Base-by-base conservation (phyloP, 1,284 basidiomycete species). In the Mycena sp. region DNA sequence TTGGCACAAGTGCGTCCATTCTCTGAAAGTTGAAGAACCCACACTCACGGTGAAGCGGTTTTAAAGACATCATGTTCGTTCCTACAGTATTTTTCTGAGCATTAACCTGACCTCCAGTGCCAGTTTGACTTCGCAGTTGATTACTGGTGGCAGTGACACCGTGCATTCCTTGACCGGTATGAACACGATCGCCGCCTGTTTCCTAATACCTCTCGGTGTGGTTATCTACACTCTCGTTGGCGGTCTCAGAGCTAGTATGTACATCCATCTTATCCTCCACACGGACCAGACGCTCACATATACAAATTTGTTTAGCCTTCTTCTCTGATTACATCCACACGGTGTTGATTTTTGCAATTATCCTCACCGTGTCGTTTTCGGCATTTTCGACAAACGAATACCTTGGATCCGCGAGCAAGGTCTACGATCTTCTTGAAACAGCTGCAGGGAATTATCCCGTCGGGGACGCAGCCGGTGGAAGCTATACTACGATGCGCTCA, bases 111-210 rank as follows among this genome's bases (percentile, higher is more conserved):
- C 16, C 30, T n/a, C n/a, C n/a, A n/a, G n/a, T n/a, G n/a, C 16
- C 73, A 80, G 64, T 28, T 78, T 91, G 63, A 88, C 90, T 19
- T 87, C 85, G 11, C 81, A 83, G 62, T 86, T 83, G 85, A 77
- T 87, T 19, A 85, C 83, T 67, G 81, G 85, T 51, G 89, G 89
- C 29, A 88, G 87, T 0, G 83, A 81, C 3, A 88, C 88, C 0
- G 89, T 89, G 0, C 83, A 81, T 23, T 76, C 76, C n/a, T 71
- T 86, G 58, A 85, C 83, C 2, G 84, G 84, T 1, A 86, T 86
- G 84, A 78, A 78, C 70, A 84, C 83, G 11, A 79, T 85, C 58
- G 84, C 84, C 12, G 87, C 87, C 1, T 88, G 87, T 70, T 90
- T 90, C 79, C 78, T 91, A 29, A 87, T 87, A 41, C 85, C 85